Conservation (phyloP, 768 basidiomycete species). For the Calocybe gangraenosa region DNA sequence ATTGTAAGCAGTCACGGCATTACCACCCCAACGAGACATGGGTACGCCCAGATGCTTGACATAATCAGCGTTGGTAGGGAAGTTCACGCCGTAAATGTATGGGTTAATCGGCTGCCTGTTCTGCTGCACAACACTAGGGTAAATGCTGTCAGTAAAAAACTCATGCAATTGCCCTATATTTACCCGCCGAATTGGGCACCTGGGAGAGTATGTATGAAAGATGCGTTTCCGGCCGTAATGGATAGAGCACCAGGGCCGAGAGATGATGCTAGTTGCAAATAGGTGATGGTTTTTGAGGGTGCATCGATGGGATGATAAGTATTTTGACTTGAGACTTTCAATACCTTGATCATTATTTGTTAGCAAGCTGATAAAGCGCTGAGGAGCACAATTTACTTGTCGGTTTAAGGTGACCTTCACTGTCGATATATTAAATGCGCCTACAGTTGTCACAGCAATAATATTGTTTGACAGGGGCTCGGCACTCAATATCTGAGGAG, state of each 20-base stretch:
- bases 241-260: conserved; percentile 38
- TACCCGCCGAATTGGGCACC: conserved; percentile 38
- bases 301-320: conserved; percentile 42
- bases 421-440: conserved; percentile 38
- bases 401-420: conserved; percentile 35
- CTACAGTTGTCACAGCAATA: conserved; percentile 45
- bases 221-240: conserved; percentile 35
- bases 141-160: not conserved
- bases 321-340: conserved; percentile 30
- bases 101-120: conserved; percentile 39
- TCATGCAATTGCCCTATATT: not conserved
- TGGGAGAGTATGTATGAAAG: conserved; percentile 40
- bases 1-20: conserved; percentile 53
- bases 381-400: conserved; percentile 22
- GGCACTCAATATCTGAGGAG: conserved; percentile 46
- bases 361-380: not conserved
- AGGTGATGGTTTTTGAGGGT: conserved; percentile 43
- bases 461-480: conserved; percentile 45
- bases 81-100: conserved; percentile 51
- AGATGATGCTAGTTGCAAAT: conserved; percentile 36
- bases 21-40: conserved; percentile 51
- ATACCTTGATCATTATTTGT: conserved; percentile 18
- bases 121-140: conserved; percentile 29
- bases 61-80: conserved; percentile 42
- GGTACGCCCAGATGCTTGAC: conserved; percentile 46